Percentiles rank a stretch among this genome's conserved stretches.
phyloP scores from a whole-genome alignment of 306 rosid species.

The Hippophae rhamnoides region DNA sequence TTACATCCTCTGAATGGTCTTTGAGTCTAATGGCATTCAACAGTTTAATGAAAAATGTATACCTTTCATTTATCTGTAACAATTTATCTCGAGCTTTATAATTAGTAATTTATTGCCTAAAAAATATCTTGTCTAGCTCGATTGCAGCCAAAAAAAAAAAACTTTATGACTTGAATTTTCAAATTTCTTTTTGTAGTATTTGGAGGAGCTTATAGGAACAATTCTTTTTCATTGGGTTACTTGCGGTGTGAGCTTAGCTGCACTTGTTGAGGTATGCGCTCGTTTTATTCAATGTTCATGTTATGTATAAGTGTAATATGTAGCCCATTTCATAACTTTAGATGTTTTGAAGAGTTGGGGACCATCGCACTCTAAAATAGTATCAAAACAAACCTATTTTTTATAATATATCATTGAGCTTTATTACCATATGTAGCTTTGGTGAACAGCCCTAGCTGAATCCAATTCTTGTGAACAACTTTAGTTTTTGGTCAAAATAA shows the following conservation, averaged over 20 bases:
- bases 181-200: constrained; percentile 55
- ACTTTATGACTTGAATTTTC: neutral
- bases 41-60: neutral
- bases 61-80: neutral
- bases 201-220: constrained; percentile 79
- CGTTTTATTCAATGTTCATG: constrained; percentile 3
- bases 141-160: too few species aligned
- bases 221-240: constrained; percentile 84
- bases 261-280: constrained; percentile 71
- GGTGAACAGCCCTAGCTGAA: too few species aligned
- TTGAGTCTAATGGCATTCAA: neutral
- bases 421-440: too few species aligned
- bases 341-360: too few species aligned
- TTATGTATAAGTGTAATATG: neutral
- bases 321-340: too few species aligned
- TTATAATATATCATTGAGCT: too few species aligned
- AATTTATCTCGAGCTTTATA: neutral
- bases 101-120: constrained; percentile 10
- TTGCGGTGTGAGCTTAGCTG: constrained; percentile 81
- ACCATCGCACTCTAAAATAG: too few species aligned
- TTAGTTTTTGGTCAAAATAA: too few species aligned
- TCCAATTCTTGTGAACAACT: too few species aligned
- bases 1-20: constrained; percentile 9
- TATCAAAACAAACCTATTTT: too few species aligned
- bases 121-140: neutral